Evolutionary conservation across 2,329 filamentous ascomycete species (phyloP).

Genomic region (Diaporthe vexans): DNA sequence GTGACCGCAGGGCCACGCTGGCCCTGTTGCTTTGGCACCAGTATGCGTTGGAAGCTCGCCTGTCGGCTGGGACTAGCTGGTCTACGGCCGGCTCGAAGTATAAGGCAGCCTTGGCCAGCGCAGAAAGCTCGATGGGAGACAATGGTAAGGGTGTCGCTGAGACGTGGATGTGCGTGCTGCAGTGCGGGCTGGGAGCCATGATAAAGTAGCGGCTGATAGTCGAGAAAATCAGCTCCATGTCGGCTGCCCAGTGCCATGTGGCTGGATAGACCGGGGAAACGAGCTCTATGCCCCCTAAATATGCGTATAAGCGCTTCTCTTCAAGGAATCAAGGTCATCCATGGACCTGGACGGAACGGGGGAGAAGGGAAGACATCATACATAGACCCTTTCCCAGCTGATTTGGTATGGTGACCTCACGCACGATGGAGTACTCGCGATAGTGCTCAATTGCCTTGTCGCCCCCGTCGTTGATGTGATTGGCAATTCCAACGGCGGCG

Average conservation of each 20-base stretch:
- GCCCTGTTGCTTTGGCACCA: slow-evolving; percentile 55
- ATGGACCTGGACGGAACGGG: neutral
- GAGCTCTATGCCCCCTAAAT: slow-evolving; percentile 51
- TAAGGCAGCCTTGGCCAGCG: slow-evolving; percentile 51
- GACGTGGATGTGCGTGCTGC: slow-evolving; percentile 56
- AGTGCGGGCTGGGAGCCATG: slow-evolving; percentile 47
- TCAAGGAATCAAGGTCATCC: neutral
- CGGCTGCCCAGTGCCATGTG: slow-evolving; percentile 47
- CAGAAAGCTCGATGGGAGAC: slow-evolving; percentile 45
- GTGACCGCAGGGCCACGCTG: slow-evolving; percentile 45
- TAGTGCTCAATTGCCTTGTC: slow-evolving; percentile 51
- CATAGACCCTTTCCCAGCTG: slow-evolving; percentile 51
- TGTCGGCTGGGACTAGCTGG: slow-evolving; percentile 47
- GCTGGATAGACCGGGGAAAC: slow-evolving; percentile 54
- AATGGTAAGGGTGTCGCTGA: slow-evolving; percentile 47
- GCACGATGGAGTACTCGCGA: slow-evolving; percentile 54
- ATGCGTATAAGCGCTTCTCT: neutral
- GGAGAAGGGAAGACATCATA: slow-evolving; percentile 39
- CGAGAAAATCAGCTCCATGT: slow-evolving; percentile 51
- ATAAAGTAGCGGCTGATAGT: slow-evolving; percentile 47
- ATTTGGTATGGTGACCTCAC: slow-evolving; percentile 54
- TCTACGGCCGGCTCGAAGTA: slow-evolving; percentile 54
- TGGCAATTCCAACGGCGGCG: slow-evolving; percentile 49
- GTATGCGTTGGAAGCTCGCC: slow-evolving; percentile 47
- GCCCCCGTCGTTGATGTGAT: slow-evolving; percentile 51